Percentiles rank a stretch among this genome's conserved stretches.
These are phyloP conservation scores for Alternaria sp. DNA, from an alignment of 2,329 filamentous ascomycete genomes.

Conservation along the genomic window DNA sequence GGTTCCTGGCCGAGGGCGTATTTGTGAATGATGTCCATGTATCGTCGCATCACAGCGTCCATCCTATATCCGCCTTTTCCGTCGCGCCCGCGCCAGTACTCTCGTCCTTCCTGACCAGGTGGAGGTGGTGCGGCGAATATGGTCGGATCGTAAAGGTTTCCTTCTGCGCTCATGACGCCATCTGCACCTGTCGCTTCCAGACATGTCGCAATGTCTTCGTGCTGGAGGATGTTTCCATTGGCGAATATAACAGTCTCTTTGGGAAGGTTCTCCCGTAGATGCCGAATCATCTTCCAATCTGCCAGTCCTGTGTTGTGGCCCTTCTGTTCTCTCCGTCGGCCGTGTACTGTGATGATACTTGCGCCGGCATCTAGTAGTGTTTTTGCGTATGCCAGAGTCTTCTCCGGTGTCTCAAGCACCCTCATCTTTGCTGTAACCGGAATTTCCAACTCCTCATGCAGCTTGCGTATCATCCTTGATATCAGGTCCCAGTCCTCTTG, in stretches of 20 bases:
- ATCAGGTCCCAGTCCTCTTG: constrained; percentile 92
- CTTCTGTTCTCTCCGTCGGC: constrained; percentile 88
- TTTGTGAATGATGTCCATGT: constrained; percentile 87
- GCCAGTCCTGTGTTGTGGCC: constrained; percentile 93
- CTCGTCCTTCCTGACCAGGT: constrained; percentile 69
- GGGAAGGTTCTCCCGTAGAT: constrained; percentile 83
- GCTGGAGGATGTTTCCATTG: constrained; percentile 90
- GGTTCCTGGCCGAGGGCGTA: constrained; percentile 74
- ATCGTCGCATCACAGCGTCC: constrained; percentile 86
- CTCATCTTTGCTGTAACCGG: constrained; percentile 96
- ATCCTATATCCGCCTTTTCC: constrained; percentile 87
- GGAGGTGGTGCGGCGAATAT: constrained; percentile 79
- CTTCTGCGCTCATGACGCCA: constrained; percentile 95
- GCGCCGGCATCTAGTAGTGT: constrained; percentile 89
- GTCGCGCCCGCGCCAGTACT: constrained; percentile 85
- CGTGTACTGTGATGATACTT: constrained; percentile 93
- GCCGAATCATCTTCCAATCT: constrained; percentile 87
- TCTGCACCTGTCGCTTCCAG: constrained; percentile 87
- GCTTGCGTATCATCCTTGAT: constrained; percentile 79
- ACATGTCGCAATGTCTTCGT: constrained; percentile 79
- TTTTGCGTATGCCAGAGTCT: constrained; percentile 86
- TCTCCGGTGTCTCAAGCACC: constrained; percentile 84
- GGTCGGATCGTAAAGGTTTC: constrained; percentile 88
- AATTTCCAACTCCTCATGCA: constrained; percentile 79
- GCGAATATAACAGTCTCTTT: constrained; percentile 92